Evolutionary conservation across 1,284 basidiomycete species (phyloP).

Genomic region (Inonotus hispidus): DNA sequence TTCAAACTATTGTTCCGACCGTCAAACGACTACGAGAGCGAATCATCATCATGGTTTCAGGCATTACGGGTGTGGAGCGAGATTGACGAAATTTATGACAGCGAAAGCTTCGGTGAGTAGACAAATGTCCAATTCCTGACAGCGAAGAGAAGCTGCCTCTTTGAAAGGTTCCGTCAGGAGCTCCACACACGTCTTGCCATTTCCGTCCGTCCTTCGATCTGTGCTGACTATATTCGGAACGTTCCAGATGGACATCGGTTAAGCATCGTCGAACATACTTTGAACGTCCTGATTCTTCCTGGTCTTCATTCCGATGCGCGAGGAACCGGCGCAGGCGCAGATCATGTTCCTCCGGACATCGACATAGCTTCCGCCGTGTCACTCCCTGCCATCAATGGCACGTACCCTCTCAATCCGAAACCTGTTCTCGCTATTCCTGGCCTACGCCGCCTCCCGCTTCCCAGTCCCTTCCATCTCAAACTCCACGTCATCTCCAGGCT

Average conservation of each 20-base stretch:
- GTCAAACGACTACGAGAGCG: slow-evolving; percentile 31
- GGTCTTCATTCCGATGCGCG: slow-evolving; percentile 29
- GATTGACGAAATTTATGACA: slow-evolving; percentile 65
- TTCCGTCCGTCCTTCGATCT: slow-evolving; percentile 12
- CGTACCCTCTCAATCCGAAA: slow-evolving; percentile 1
- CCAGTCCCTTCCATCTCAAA: slow-evolving; percentile 65
- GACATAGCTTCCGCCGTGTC: slow-evolving; percentile 24
- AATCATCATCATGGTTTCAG: slow-evolving; percentile 45
- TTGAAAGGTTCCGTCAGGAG: not conserved
- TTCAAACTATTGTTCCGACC: slow-evolving; percentile 50
- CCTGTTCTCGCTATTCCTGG: slow-evolving; percentile 42
- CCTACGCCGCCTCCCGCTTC: slow-evolving; percentile 44
- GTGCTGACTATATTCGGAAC: slow-evolving; percentile 3
- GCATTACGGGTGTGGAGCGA: slow-evolving; percentile 66
- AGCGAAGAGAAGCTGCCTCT: not conserved
- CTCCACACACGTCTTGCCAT: not conserved
- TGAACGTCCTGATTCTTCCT: slow-evolving; percentile 36
- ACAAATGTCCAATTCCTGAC: not conserved
- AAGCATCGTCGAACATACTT: slow-evolving; percentile 61
- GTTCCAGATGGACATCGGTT: slow-evolving; percentile 61
- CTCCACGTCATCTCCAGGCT: slow-evolving; percentile 64
- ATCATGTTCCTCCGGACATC: slow-evolving; percentile 29
- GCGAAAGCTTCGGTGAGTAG: slow-evolving; percentile 66
- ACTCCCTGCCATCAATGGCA: slow-evolving; percentile 16
- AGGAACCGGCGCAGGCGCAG: not conserved